These are phyloP conservation scores for Heliamphora pulchella DNA, from an alignment of 179 eudicot species.

Conservation along the genomic window DNA sequence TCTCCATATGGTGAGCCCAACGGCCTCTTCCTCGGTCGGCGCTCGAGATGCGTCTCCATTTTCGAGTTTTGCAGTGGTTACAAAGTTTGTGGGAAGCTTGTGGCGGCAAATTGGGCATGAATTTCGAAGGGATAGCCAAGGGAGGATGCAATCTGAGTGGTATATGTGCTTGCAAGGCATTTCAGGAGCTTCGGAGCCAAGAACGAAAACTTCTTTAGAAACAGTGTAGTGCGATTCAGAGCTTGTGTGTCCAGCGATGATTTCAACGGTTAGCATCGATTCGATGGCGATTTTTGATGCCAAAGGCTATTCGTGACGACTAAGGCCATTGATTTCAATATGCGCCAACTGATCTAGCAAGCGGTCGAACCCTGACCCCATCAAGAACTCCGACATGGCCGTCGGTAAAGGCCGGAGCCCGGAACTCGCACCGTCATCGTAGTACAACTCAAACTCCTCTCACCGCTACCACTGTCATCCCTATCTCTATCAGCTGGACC, in stretches of 20 bases:
- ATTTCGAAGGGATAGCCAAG: slow-evolving; percentile 38
- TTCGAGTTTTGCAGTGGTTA: not conserved
- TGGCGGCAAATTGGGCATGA: slow-evolving; percentile 49
- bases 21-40: slow-evolving; percentile 17
- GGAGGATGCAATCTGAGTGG: slow-evolving; percentile 44
- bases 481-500: slow-evolving; percentile 13
- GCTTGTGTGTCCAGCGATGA: slow-evolving; percentile 21
- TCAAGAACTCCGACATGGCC: slow-evolving; percentile 41
- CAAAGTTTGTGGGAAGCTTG: slow-evolving; percentile 28
- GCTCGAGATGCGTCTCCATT: not conserved
- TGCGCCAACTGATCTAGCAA: slow-evolving; percentile 46
- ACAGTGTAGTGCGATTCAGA: slow-evolving; percentile 37
- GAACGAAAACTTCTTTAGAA: slow-evolving; percentile 33
- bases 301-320: slow-evolving; percentile 31
- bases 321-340: slow-evolving; percentile 31
- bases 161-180: slow-evolving; percentile 54
- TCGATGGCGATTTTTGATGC: slow-evolving; percentile 40
- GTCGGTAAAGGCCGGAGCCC: slow-evolving; percentile 51
- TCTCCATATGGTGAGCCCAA: slow-evolving; percentile 46
- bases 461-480: slow-evolving; percentile 16
- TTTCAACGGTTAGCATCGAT: slow-evolving; percentile 32
- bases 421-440: slow-evolving; percentile 43
- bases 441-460: slow-evolving; percentile 37
- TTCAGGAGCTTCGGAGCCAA: slow-evolving; percentile 38
- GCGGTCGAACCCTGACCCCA: slow-evolving; percentile 51